A percentile compares a stretch with the other conserved stretches of the same genome.
phyloP scores from a whole-genome alignment of 2,329 filamentous ascomycete genomes.

The Trichoderma sp. region DNA sequence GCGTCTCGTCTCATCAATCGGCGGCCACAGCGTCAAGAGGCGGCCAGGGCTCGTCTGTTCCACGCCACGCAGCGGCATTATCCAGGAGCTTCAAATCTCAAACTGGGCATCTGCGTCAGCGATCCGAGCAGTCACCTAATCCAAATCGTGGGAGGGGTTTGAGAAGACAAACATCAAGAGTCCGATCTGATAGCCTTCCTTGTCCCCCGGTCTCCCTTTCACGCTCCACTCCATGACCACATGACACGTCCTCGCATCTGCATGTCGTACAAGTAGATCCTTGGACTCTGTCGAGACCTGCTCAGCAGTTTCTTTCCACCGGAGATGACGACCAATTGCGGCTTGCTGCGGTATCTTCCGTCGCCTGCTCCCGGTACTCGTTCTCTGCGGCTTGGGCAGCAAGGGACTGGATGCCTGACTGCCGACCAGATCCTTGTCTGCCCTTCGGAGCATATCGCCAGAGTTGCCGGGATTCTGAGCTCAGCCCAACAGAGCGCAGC shows the following conservation, averaged over 20 bases:
- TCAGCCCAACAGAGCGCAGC: not conserved
- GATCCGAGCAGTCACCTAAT: not conserved
- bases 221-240: constrained; percentile 14
- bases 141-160: not conserved
- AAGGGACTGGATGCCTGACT: not conserved
- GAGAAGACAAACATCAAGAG: not conserved
- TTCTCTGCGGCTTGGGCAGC: not conserved
- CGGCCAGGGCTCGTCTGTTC: not conserved
- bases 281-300: not conserved
- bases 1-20: constrained; percentile 2
- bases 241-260: constrained; percentile 1
- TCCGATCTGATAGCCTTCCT: not conserved
- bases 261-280: not conserved
- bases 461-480: not conserved
- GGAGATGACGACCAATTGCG: not conserved
- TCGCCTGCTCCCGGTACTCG: not conserved
- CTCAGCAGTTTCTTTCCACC: not conserved
- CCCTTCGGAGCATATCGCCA: not conserved
- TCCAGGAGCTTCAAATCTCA: not conserved
- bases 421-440: not conserved
- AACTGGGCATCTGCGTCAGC: not conserved
- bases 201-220: no score
- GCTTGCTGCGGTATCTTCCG: not conserved
- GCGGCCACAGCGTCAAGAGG: not conserved
- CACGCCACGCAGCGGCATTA: not conserved